phyloP scores from a whole-genome alignment of 2,329 filamentous ascomycete genomes.

The Akanthomyces lecanii region DNA sequence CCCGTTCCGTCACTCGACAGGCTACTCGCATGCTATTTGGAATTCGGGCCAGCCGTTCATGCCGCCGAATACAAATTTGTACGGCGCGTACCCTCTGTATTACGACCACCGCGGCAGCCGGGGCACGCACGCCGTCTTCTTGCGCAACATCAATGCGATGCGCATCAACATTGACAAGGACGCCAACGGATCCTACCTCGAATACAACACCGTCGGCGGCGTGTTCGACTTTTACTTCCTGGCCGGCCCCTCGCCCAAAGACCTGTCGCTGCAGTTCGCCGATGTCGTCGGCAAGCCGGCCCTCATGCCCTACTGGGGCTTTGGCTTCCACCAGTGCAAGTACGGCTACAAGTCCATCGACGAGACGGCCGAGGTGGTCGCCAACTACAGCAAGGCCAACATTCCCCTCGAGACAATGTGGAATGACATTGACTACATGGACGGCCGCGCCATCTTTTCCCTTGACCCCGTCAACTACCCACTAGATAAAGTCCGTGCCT shows the following conservation, averaged over 20 bases:
- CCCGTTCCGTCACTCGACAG: slow-evolving; percentile 62
- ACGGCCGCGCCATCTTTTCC: slow-evolving; percentile 52
- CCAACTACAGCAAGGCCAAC: slow-evolving; percentile 57
- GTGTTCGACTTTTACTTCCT: slow-evolving; percentile 70
- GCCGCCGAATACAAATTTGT: slow-evolving; percentile 61
- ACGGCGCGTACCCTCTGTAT: slow-evolving; percentile 72
- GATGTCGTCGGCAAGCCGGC: slow-evolving; percentile 52
- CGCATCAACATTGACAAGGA: slow-evolving; percentile 69
- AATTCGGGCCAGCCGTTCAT: slow-evolving; percentile 59
- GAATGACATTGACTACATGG: slow-evolving; percentile 72
- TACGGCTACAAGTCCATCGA: slow-evolving; percentile 63
- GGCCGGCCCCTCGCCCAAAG: slow-evolving; percentile 53
- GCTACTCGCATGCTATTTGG: slow-evolving; percentile 58
- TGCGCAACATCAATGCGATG: slow-evolving; percentile 72
- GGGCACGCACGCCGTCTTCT: slow-evolving; percentile 61
- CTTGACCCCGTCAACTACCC: slow-evolving; percentile 62
- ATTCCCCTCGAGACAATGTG: slow-evolving; percentile 73
- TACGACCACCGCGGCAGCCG: slow-evolving; percentile 59
- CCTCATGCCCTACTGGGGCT: slow-evolving; percentile 62
- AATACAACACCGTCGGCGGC: slow-evolving; percentile 76
- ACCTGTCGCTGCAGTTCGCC: slow-evolving; percentile 57
- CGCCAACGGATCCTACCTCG: slow-evolving; percentile 59
- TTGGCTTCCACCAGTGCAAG: slow-evolving; percentile 59
- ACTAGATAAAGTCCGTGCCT: slow-evolving; percentile 55
- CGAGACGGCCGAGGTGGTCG: slow-evolving; percentile 63